These are phyloP conservation scores for Voacanga thouarsii DNA, from an alignment of 257 asterid species.

Conservation along the genomic window DNA sequence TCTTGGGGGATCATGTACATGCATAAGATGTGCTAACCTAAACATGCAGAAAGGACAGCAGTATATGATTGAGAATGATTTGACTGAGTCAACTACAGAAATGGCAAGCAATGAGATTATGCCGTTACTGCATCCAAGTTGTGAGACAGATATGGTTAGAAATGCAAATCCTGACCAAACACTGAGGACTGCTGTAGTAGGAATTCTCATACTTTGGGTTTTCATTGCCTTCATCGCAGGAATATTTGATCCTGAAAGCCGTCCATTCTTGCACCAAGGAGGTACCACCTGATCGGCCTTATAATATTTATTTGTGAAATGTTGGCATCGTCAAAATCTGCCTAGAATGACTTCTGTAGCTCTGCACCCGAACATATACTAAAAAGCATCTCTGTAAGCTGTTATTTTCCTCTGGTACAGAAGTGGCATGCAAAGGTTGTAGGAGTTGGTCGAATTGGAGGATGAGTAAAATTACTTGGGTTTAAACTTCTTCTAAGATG, in stretches of 20 bases:
- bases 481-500: too few species aligned
- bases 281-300: slow-evolving; percentile 6
- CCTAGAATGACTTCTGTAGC: neutral
- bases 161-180: slow-evolving; percentile 35
- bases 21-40: slow-evolving; percentile 54
- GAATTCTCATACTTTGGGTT: slow-evolving; percentile 67
- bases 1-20: slow-evolving; percentile 80
- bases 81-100: slow-evolving; percentile 27
- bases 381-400: neutral
- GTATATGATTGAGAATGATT: slow-evolving; percentile 14
- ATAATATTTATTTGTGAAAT: neutral
- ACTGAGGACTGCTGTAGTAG: slow-evolving; percentile 55
- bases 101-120: slow-evolving; percentile 26
- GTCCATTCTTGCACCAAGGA: slow-evolving; percentile 35
- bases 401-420: neutral
- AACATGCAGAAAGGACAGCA: slow-evolving; percentile 20
- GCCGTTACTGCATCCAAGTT: slow-evolving; percentile 24
- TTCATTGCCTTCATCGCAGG: slow-evolving; percentile 60
- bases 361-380: neutral
- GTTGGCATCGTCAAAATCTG: neutral
- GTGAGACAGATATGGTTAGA: slow-evolving; percentile 29
- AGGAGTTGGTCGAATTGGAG: too few species aligned
- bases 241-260: slow-evolving; percentile 51
- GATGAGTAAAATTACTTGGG: too few species aligned
- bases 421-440: neutral